phyloP scores from a whole-genome alignment of 2,329 filamentous ascomycete species.

The Diaporthe eres region DNA sequence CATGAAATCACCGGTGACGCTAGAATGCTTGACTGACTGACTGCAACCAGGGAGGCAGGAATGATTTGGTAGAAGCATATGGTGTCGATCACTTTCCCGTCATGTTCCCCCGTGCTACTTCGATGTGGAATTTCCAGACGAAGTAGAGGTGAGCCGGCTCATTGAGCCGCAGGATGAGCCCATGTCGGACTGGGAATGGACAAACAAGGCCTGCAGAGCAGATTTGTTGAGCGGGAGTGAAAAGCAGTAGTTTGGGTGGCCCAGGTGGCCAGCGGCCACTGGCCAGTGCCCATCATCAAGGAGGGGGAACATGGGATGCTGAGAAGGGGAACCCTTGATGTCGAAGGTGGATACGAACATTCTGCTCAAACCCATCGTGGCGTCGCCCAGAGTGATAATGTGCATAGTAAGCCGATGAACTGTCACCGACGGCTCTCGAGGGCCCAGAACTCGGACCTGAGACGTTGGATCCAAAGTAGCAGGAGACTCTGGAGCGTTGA shows the following conservation, averaged over 20 bases:
- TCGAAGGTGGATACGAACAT: constrained; percentile 15
- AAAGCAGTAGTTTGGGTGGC: not conserved
- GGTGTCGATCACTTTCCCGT: constrained; percentile 10
- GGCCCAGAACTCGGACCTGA: constrained; percentile 6
- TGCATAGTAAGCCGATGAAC: constrained; percentile 2
- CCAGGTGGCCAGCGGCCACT: not conserved
- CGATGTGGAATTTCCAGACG: constrained; percentile 1
- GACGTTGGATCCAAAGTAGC: constrained; percentile 14
- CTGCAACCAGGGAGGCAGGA: not conserved
- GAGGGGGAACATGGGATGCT: not conserved
- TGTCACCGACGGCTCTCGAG: constrained; percentile 1
- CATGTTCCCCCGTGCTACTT: constrained; percentile 2
- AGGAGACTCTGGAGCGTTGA: not conserved
- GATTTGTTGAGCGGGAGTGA: not conserved
- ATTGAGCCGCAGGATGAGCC: not conserved
- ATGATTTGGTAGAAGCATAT: not conserved
- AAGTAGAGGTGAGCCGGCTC: not conserved
- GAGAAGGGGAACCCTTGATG: constrained; percentile 4
- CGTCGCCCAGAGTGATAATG: constrained; percentile 11
- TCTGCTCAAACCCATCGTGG: constrained; percentile 22
- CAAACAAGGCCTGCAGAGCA: not conserved
- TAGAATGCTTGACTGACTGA: not conserved
- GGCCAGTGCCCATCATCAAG: not conserved
- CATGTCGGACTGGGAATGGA: not conserved
- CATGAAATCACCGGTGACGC: not conserved